phyloP scores from a whole-genome alignment of 202 grass and related monocot genomes.

The Bolboschoenoplectus hybrid region DNA sequence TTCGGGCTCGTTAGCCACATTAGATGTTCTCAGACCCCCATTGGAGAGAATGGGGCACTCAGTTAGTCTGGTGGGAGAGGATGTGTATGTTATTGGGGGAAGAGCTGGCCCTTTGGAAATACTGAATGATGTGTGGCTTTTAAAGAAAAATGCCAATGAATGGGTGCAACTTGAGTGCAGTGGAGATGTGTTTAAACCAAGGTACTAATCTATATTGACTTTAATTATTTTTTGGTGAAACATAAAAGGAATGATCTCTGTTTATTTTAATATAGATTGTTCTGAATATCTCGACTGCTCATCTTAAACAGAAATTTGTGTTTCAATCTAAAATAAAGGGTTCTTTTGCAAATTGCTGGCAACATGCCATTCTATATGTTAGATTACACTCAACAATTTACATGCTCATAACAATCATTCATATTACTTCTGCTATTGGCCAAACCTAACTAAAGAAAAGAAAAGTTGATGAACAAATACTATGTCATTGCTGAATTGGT shows the following conservation, averaged over 20 bases:
- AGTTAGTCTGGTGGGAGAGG: constrained; percentile 47
- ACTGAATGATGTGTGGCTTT: constrained; percentile 88
- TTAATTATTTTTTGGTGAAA: neutral
- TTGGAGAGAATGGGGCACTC: constrained; percentile 88
- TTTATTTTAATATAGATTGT: neutral
- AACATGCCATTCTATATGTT: neutral
- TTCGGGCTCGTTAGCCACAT: constrained; percentile 61
- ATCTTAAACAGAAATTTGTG: neutral
- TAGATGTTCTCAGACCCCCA: constrained; percentile 51
- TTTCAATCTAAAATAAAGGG: neutral
- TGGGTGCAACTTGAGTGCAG: constrained; percentile 66
- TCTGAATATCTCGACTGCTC: neutral
- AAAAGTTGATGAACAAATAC: neutral
- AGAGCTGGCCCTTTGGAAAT: constrained; percentile 79
- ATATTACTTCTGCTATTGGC: neutral
- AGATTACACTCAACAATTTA: neutral
- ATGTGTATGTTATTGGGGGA: constrained; percentile 86
- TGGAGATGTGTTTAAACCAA: constrained; percentile 59
- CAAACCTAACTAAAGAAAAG: neutral
- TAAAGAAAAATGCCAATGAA: constrained; percentile 51
- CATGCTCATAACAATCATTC: neutral
- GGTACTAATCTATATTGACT: constrained; percentile 44
- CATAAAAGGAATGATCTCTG: neutral
- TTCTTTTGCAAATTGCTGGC: neutral
- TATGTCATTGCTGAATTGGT: too few species aligned